Conservation (phyloP, 192 early-diverging fungal genomes). For the Haplosporangium gracile region DNA sequence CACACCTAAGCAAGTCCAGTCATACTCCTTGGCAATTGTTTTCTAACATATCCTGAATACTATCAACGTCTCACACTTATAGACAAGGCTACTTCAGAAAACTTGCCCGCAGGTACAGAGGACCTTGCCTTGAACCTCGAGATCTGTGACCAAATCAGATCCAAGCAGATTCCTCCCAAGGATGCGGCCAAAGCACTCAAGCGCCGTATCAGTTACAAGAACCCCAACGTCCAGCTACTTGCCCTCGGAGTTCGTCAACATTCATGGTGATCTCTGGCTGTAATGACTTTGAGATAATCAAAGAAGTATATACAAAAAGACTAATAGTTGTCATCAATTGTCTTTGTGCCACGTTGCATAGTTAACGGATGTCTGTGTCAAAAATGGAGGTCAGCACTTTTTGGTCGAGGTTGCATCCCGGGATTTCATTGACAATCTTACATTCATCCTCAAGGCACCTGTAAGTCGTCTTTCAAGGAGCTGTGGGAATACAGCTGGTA, state of each 20-base stretch:
- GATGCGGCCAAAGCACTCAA: slow-evolving; percentile 83
- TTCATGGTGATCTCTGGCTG: no score
- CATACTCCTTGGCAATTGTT: neutral
- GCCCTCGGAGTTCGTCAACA: slow-evolving; percentile 75
- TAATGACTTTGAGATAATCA: neutral
- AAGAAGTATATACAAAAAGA: neutral
- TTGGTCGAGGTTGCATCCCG: slow-evolving; percentile 86
- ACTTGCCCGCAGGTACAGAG: slow-evolving; percentile 86
- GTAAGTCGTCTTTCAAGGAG: slow-evolving; percentile 53
- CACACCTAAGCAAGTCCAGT: neutral
- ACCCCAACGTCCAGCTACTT: slow-evolving; percentile 95
- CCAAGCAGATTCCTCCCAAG: slow-evolving; percentile 84
- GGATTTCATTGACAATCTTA: slow-evolving; percentile 92
- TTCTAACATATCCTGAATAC: neutral
- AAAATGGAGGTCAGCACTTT: slow-evolving; percentile 93
- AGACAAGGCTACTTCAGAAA: slow-evolving; percentile 92
- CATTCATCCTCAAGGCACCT: slow-evolving; percentile 67
- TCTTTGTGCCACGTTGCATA: slow-evolving; percentile 37
- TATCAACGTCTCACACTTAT: slow-evolving; percentile 18
- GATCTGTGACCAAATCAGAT: slow-evolving; percentile 93
- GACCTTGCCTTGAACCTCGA: slow-evolving; percentile 89
- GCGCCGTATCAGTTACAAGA: slow-evolving; percentile 84
- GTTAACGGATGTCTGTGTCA: slow-evolving; percentile 93
- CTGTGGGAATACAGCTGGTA: neutral
- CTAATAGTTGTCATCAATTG: neutral